Conservation (phyloP, 2,329 filamentous ascomycete genomes). For the Sclerotinia minor region DNA sequence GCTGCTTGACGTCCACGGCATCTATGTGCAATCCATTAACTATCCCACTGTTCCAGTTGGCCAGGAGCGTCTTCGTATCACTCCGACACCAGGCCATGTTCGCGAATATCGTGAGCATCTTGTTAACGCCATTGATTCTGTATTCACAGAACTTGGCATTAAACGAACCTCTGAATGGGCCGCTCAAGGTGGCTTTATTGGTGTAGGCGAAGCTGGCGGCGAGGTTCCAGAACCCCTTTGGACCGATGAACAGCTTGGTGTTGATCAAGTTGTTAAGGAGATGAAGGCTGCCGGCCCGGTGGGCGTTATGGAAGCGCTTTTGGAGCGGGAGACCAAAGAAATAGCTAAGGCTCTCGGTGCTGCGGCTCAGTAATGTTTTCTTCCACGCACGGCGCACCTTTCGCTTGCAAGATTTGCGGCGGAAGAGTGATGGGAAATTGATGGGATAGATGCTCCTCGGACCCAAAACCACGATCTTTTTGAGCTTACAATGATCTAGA, state of each 20-base stretch:
- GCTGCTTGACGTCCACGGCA: constrained; percentile 83
- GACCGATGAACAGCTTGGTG: constrained; percentile 84
- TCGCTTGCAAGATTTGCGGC: background rate
- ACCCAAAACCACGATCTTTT: constrained; percentile 43
- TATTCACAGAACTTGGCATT: constrained; percentile 86
- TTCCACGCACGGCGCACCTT: too few species aligned
- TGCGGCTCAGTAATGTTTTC: constrained; percentile 32
- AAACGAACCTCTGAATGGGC: constrained; percentile 95
- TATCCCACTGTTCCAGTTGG: constrained; percentile 97
- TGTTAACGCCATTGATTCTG: constrained; percentile 77
- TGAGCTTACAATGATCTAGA: constrained; percentile 24
- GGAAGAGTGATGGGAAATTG: background rate
- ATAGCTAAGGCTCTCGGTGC: constrained; percentile 41
- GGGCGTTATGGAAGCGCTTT: constrained; percentile 58
- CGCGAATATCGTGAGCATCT: constrained; percentile 84
- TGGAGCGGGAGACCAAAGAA: constrained; percentile 54
- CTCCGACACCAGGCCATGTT: constrained; percentile 88
- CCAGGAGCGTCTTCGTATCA: constrained; percentile 95
- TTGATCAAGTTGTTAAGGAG: constrained; percentile 65
- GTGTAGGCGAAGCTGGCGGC: constrained; percentile 74
- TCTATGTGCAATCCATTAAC: constrained; percentile 99
- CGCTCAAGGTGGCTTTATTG: constrained; percentile 87
- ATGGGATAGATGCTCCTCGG: constrained; percentile 38
- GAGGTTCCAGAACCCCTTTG: constrained; percentile 72
- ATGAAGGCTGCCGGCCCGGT: constrained; percentile 52